Percentiles rank a stretch among this genome's conserved stretches.
Conservation (phyloP, 1,139 yeast genomes). For the Sugiyamaella xylanicola region DNA sequence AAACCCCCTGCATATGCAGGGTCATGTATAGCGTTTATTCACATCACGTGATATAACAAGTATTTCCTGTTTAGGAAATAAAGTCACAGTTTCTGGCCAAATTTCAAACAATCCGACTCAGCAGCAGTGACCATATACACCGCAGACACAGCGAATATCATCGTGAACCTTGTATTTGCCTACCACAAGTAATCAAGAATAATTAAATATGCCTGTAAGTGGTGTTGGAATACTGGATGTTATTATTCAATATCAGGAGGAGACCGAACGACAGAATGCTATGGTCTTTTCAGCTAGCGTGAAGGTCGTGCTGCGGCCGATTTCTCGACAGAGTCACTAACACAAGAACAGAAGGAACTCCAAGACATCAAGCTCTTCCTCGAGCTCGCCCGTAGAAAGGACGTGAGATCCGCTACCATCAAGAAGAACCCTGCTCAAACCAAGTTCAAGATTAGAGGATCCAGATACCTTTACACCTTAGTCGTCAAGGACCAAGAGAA, state of each 20-base stretch:
- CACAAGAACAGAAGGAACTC: constrained; percentile 55
- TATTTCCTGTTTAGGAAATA: constrained; percentile 20
- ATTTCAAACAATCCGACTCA: constrained; percentile 8
- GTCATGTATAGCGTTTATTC: not conserved
- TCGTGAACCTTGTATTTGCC: constrained; percentile 19
- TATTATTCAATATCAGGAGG: no score
- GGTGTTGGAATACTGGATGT: not conserved
- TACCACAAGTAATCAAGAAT: constrained; percentile 21
- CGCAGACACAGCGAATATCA: not conserved
- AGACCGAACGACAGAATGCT: no score
- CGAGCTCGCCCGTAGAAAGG: constrained; percentile 96
- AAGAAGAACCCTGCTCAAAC: constrained; percentile 90
- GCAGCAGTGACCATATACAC: not conserved
- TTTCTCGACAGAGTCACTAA: constrained; percentile 12
- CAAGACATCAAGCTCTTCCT: constrained; percentile 97
- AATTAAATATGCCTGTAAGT: constrained; percentile 30
- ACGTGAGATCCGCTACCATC: constrained; percentile 92
- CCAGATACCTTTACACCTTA: constrained; percentile 93
- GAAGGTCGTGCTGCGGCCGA: not conserved
- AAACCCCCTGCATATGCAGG: constrained; percentile 7
- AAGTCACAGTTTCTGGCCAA: constrained; percentile 17
- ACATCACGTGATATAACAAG: constrained; percentile 4
- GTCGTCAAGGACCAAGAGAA: constrained; percentile 94
- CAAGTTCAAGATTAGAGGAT: constrained; percentile 99
- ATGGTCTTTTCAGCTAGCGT: not conserved